Conservation (phyloP, 83 land plant genomes). For the Diphasiastrum complanatum region DNA sequence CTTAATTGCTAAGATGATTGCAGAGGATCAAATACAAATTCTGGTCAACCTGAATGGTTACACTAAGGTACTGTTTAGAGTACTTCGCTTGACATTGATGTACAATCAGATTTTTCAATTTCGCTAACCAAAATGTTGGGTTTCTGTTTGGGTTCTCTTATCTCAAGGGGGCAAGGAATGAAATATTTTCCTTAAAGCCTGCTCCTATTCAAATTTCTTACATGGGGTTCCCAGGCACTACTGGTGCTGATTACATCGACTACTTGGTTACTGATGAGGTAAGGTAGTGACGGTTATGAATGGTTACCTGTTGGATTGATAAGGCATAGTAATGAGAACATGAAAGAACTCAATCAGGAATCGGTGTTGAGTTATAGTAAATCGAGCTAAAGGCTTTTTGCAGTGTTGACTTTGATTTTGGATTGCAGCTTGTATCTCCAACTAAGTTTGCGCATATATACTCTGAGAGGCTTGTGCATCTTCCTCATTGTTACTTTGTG, state of each 20-base stretch:
- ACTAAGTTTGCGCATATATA: conserved; percentile 62
- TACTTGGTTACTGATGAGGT: conserved; percentile 99
- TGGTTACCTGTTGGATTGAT: not conserved
- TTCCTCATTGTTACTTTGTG: conserved; percentile 99
- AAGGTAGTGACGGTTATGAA: not conserved
- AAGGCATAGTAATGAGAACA: not conserved
- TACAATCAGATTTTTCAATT: not conserved
- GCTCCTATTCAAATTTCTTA: conserved; percentile 97
- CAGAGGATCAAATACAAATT: conserved; percentile 81
- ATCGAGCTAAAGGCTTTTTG: no score
- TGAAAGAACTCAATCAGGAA: no score
- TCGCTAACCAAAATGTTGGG: not conserved
- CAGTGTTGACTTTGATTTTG: not conserved
- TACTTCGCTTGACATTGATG: not conserved
- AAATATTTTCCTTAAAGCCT: conserved; percentile 98
- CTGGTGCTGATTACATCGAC: conserved; percentile 89
- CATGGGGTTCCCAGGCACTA: conserved; percentile 99
- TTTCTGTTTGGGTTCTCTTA: not conserved
- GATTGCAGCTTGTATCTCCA: conserved; percentile 92
- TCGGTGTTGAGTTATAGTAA: no score
- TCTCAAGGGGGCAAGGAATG: conserved; percentile 89
- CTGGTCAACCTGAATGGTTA: conserved; percentile 92
- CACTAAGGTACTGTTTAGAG: conserved; percentile 58
- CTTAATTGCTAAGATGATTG: conserved; percentile 70
- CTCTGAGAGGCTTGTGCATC: conserved; percentile 91